A percentile compares a stretch with the other conserved stretches of the same genome.
These are phyloP conservation scores for Mycosarcoma mackinlayi DNA, from an alignment of 1,284 basidiomycete species.

Conservation along the genomic window DNA sequence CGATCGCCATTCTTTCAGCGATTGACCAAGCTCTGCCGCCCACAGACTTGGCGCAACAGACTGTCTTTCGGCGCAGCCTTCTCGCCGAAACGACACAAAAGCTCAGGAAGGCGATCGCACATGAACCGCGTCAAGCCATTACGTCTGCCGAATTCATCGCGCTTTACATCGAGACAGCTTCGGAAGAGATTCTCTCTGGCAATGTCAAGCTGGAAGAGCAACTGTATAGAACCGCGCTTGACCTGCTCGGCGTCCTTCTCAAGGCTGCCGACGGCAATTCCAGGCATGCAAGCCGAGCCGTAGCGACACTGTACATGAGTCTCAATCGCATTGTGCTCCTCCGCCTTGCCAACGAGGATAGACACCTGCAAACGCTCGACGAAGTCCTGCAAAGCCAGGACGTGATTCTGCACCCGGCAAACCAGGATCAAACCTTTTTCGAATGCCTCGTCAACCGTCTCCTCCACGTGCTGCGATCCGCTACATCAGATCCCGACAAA, in stretches of 20 bases:
- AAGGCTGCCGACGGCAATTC: slow-evolving; percentile 1
- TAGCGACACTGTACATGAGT: slow-evolving; percentile 40
- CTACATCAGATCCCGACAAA: neutral
- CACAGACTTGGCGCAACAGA: slow-evolving; percentile 40
- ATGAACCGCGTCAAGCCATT: slow-evolving; percentile 9
- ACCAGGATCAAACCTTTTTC: slow-evolving; percentile 51
- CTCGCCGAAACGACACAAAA: slow-evolving; percentile 16
- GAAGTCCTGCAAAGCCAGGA: slow-evolving; percentile 42
- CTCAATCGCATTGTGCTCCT: slow-evolving; percentile 52
- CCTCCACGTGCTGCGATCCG: slow-evolving; percentile 9
- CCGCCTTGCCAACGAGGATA: slow-evolving; percentile 21
- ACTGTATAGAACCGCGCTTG: slow-evolving; percentile 20
- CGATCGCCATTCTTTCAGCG: slow-evolving; percentile 36
- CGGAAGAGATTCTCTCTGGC: slow-evolving; percentile 41
- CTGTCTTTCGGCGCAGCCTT: slow-evolving; percentile 32
- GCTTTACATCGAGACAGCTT: slow-evolving; percentile 42
- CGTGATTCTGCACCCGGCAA: slow-evolving; percentile 31
- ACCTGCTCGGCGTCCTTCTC: slow-evolving; percentile 23
- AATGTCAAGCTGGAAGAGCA: slow-evolving; percentile 24
- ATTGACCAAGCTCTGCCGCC: slow-evolving; percentile 47
- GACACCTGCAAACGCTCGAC: slow-evolving; percentile 18
- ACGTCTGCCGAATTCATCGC: slow-evolving; percentile 23
- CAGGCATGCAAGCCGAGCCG: slow-evolving; percentile 3
- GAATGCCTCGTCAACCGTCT: slow-evolving; percentile 53
- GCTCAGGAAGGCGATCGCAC: slow-evolving; percentile 8